A percentile compares a stretch with the other conserved stretches of the same genome.
These are phyloP conservation scores for Scedosporium aurantiacum DNA, from an alignment of 2,329 filamentous ascomycete species.

Conservation along the genomic window DNA sequence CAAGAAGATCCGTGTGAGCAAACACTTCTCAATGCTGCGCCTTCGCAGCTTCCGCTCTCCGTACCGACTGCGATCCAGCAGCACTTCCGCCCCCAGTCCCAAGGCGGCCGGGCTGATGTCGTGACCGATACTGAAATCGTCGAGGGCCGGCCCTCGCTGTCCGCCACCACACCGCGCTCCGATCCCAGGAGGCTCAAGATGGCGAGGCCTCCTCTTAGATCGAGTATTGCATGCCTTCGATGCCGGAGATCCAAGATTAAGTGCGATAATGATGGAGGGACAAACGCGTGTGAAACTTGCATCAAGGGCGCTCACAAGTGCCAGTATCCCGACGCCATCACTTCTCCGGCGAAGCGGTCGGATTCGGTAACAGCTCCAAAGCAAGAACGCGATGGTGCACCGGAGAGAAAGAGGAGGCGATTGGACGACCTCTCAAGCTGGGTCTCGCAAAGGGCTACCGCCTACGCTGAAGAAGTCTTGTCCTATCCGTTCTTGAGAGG, in stretches of 20 bases:
- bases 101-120: neutral
- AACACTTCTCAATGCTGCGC: neutral
- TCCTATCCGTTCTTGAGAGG: slow-evolving; percentile 51
- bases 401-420: slow-evolving; percentile 38
- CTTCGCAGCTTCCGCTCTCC: neutral
- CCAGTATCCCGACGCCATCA: slow-evolving; percentile 46
- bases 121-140: neutral
- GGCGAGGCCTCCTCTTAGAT: slow-evolving; percentile 49
- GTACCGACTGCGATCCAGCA: neutral
- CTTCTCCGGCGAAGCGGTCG: slow-evolving; percentile 28
- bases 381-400: slow-evolving; percentile 28
- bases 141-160: neutral
- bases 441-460: slow-evolving; percentile 12
- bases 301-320: slow-evolving; percentile 62
- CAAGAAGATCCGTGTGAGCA: neutral
- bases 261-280: slow-evolving; percentile 67
- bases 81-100: neutral
- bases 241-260: slow-evolving; percentile 79
- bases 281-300: slow-evolving; percentile 64
- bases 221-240: slow-evolving; percentile 66
- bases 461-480: slow-evolving; percentile 46
- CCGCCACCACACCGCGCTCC: neutral
- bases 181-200: slow-evolving; percentile 1
- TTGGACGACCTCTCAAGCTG: slow-evolving; percentile 27
- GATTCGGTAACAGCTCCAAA: slow-evolving; percentile 25